Conservation (phyloP, 345 rosid species). For the Arabidopsis suecica region DNA sequence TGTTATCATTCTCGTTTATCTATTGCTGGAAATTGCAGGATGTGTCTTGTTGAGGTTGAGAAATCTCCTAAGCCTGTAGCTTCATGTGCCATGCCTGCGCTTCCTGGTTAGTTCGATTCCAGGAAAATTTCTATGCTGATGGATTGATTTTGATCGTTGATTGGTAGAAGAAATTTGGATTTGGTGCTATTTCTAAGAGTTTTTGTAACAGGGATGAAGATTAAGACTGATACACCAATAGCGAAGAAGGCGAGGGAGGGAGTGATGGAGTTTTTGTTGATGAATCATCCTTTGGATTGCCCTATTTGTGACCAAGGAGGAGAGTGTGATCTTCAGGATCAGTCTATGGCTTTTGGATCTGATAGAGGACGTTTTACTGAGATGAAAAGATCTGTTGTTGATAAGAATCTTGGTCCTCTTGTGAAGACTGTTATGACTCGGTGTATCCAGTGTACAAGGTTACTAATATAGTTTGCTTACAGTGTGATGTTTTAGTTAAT, state of each 20-base stretch:
- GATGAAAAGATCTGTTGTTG: constrained; percentile 96
- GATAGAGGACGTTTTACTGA: constrained; percentile 98
- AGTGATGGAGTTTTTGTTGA: constrained; percentile 95
- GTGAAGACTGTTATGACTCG: constrained; percentile 99
- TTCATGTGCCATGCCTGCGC: constrained; percentile 99
- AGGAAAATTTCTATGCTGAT: background rate
- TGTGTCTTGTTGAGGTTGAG: constrained; percentile 99
- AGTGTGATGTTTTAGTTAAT: background rate
- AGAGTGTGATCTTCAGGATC: constrained; percentile 99
- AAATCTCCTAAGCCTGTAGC: constrained; percentile 99
- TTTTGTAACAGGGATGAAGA: constrained; percentile 81
- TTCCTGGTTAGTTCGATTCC: constrained; percentile 65
- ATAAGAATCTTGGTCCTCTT: constrained; percentile 96
- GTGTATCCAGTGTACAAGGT: constrained; percentile 99
- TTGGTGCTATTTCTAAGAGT: constrained; percentile 14
- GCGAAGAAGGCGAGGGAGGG: constrained; percentile 99
- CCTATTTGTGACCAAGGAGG: constrained; percentile 99
- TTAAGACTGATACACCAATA: constrained; percentile 91
- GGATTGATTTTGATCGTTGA: constrained; percentile 20
- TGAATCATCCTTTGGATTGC: constrained; percentile 98
- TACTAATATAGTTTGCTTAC: constrained; percentile 11
- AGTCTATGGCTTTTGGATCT: constrained; percentile 99
- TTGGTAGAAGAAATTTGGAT: background rate
- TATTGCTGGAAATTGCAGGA: constrained; percentile 96
- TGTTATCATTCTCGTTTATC: constrained; percentile 94